phyloP scores from a whole-genome alignment of 495 filamentous ascomycete genomes.

The Aspergillus incahuasiensis region DNA sequence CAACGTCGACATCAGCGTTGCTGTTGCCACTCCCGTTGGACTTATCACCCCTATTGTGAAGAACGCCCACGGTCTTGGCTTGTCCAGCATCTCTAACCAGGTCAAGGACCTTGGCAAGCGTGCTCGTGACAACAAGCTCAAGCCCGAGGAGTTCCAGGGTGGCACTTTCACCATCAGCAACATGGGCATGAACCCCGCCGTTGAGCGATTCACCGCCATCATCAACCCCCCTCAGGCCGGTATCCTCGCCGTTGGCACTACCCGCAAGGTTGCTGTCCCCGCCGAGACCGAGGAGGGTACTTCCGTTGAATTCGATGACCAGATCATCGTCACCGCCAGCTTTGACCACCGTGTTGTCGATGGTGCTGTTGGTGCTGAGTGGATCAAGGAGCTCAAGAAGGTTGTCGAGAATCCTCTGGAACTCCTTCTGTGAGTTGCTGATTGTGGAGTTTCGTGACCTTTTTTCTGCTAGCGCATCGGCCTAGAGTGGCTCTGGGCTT shows the following conservation, averaged over 20 bases:
- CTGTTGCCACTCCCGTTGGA: constrained; percentile 88
- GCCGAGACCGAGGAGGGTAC: constrained; percentile 80
- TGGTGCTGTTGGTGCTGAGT: constrained; percentile 94
- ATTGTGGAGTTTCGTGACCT: constrained; percentile 4
- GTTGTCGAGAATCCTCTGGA: constrained; percentile 95
- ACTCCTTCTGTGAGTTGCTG: constrained; percentile 66
- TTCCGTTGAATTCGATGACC: constrained; percentile 87
- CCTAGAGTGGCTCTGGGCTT: constrained; percentile 13
- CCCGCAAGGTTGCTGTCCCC: constrained; percentile 89
- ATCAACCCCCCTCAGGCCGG: constrained; percentile 98
- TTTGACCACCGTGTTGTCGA: constrained; percentile 97
- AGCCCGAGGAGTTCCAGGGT: constrained; percentile 98
- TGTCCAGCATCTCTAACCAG: constrained; percentile 77
- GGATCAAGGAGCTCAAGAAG: constrained; percentile 96
- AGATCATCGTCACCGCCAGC: constrained; percentile 88
- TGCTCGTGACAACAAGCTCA: constrained; percentile 94
- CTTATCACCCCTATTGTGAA: constrained; percentile 98
- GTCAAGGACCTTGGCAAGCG: constrained; percentile 96
- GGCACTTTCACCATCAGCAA: constrained; percentile 99
- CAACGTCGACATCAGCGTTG: constrained; percentile 86
- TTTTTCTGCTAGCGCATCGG: constrained; percentile 17
- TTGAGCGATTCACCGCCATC: constrained; percentile 97
- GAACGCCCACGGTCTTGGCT: constrained; percentile 74
- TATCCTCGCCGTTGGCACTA: constrained; percentile 92
- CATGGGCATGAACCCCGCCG: constrained; percentile 98